Evolutionary conservation across 2,329 filamentous ascomycete genomes (phyloP).

Genomic region (Colletotrichum siamense): DNA sequence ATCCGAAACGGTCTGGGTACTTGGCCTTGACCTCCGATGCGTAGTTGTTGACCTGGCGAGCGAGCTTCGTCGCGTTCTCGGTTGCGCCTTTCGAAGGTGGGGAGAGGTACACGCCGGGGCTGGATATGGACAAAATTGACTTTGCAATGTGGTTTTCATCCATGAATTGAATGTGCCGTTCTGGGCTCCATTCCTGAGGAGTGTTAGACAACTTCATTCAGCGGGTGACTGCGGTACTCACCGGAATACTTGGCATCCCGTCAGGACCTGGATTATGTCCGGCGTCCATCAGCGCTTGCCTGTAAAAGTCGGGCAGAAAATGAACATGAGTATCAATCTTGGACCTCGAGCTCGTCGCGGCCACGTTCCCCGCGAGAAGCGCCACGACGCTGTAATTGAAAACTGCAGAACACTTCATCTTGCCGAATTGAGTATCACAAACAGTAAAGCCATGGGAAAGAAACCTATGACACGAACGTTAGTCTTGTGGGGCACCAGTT

Average conservation of each 20-base stretch:
- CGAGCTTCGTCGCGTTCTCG: slow-evolving; percentile 35
- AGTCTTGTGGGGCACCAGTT: not conserved
- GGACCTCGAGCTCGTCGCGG: not conserved
- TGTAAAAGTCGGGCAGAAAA: slow-evolving; percentile 29
- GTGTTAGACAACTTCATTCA: not conserved
- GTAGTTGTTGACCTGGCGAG: slow-evolving; percentile 26
- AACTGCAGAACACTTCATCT: not conserved
- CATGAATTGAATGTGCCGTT: slow-evolving; percentile 27
- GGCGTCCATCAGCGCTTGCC: slow-evolving; percentile 24
- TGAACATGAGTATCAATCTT: slow-evolving; percentile 30
- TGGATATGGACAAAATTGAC: slow-evolving; percentile 27
- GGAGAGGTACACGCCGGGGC: slow-evolving; percentile 28
- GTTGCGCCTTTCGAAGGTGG: slow-evolving; percentile 25
- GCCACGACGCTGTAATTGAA: rapidly evolving
- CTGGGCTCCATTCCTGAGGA: not conserved
- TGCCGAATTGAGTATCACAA: not conserved
- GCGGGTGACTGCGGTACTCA: not conserved
- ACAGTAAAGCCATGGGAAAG: not conserved
- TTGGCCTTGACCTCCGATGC: slow-evolving; percentile 23
- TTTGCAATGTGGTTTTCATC: slow-evolving; percentile 23
- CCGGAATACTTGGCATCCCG: slow-evolving; percentile 29
- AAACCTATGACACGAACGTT: rapidly evolving
- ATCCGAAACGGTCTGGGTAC: slow-evolving; percentile 42
- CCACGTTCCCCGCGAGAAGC: not conserved
- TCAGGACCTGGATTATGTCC: slow-evolving; percentile 28